Base-by-base conservation (phyloP, 169 alveolate genomes). In the Theileria parva region DNA sequence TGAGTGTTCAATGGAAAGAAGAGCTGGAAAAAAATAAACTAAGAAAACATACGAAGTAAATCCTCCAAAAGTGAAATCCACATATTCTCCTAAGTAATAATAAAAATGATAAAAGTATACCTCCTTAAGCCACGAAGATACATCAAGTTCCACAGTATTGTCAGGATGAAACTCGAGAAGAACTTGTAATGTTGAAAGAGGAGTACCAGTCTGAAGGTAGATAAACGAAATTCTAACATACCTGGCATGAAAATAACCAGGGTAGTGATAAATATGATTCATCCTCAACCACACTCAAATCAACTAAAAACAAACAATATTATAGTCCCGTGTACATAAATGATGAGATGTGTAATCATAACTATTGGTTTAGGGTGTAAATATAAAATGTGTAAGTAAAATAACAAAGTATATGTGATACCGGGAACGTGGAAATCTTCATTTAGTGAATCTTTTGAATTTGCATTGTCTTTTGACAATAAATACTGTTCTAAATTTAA, bases 181-280 rank as follows among this genome's bases (percentile, higher is more conserved):
- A 28, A 94, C 95, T 81, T 95, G 97, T 32, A 95, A 69, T 7
- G 97, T 92, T 23, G 97, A 95, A 39, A 94, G 77, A 15, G 97
- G 97, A 17, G 97, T 95, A 34, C 96, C 96, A 68, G 90, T 78
- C 89, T 83, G 76, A 37, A 27, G 55, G 57, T 30, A 59, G 17
- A 23, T 30, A 23, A 25, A 5, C 12, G 19, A 25, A 13, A 8
- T 1, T 2, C 25, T n/a, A n/a, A n/a, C 37, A 39, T 51, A 83
- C 89, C 87, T 95, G 97, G 66, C 96, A 94, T 17, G 97, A 93
- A 71, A 95, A 95, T 13, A 95, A 85, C 97, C 97, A 95, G 21
- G 97, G 97, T 19, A 96, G 93, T 55, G 93, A 88, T 48, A 93
- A 88, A 65, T 92, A 79, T 23, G 88, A 85, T 32, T 91, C 93